Conservation (phyloP, 2,329 filamentous ascomycete species). For the Ceratocystis alfenasii region DNA sequence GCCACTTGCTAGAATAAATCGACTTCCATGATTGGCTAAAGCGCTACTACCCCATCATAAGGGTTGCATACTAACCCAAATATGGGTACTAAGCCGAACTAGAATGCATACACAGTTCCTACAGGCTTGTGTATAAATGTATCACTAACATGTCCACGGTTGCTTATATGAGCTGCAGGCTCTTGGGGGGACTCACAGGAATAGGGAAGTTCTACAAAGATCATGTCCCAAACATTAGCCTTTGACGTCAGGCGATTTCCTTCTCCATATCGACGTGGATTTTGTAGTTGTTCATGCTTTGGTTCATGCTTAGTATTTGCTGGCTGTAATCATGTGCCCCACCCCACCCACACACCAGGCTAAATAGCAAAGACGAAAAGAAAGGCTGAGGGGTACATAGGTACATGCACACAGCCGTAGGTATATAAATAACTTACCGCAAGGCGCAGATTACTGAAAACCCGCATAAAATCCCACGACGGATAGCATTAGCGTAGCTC, state of each 20-base stretch:
- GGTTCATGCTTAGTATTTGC: neutral
- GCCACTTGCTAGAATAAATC: neutral
- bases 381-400: neutral
- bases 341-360: neutral
- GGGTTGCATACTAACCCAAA: neutral
- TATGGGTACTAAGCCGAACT: neutral
- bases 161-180: neutral
- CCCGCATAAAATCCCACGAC: neutral
- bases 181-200: neutral
- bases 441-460: neutral
- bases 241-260: neutral
- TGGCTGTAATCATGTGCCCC: constrained; percentile 1
- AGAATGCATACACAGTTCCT: neutral
- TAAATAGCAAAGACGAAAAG: neutral
- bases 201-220: neutral
- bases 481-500: neutral
- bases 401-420: neutral
- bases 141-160: neutral
- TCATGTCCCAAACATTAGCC: neutral
- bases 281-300: neutral
- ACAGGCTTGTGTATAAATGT: too few species aligned
- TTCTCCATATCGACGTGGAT: neutral
- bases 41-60: neutral
- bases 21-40: neutral
- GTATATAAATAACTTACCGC: neutral